Base-by-base conservation (phyloP, 2,329 filamentous ascomycete species). In the Metarhizium rileyi region DNA sequence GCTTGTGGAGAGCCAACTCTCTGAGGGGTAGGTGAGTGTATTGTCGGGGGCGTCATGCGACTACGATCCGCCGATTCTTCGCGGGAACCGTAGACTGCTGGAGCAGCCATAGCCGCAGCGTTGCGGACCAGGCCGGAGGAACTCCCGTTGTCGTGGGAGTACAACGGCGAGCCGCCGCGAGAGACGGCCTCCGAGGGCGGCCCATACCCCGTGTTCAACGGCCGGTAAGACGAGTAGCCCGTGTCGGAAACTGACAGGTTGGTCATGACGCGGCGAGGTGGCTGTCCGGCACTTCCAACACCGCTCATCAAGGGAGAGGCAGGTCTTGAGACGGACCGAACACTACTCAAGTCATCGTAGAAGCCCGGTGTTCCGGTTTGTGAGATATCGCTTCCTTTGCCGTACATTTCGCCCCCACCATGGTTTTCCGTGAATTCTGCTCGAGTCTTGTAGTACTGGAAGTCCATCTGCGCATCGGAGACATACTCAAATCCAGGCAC, bases 381-480 rank as follows among this genome's bases (percentile, higher is more conserved):
- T 16, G 76, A 66, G 2, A 83, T 68, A 53, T 86, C 84, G 23
- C 72, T 69, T 2, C 76, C 67, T 14, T 70, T 74, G 3, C 84
- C 85, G 54, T 79, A 84, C 6, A 84, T 71, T 28, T 80, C 78
- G 22, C 86, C 86, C 5, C 86, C 90, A n/a, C 89, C 89, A 56
- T 90, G 86, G 49, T 93, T 87, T 10, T 90, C 84, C 1, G 83
- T 82, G 67, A 97, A 96, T 57, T 96, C 91, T 2, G 87, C 79
- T 1, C 89, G 78, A 65, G 95, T 85, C 68, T 95, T 96, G 75
- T 84, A 97, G 68, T 89, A 91, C 53, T 89, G 83, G 63, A 94
- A 95, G 64, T 95, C 90, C 66, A 95, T 83, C 45, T 89, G 82
- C 49, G 78, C 78, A 59, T 97, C 91, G 0, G 87, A 83, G 0